A percentile compares a stretch with the other conserved stretches of the same genome.
Evolutionary conservation across 2,329 filamentous ascomycete species (phyloP).

Genomic region (Calonectria pseudoturangicola): DNA sequence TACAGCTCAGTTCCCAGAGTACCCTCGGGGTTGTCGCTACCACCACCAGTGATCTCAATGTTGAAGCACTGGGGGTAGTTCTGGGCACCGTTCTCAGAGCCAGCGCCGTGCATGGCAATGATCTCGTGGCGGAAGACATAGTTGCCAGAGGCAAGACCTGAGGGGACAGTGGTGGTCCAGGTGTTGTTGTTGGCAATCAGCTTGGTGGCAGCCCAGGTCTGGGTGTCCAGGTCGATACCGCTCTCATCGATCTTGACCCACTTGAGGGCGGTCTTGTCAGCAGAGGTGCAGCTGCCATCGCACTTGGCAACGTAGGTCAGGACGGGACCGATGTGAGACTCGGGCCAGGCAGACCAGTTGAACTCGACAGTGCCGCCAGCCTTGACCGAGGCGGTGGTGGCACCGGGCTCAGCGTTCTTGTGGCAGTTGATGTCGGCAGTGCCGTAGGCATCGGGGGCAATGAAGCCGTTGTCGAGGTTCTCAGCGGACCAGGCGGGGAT

Average conservation of each 20-base stretch:
- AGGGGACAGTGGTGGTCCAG: slow-evolving; percentile 61
- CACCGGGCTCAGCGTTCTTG: slow-evolving; percentile 61
- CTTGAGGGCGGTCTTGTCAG: slow-evolving; percentile 71
- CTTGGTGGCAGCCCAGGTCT: slow-evolving; percentile 61
- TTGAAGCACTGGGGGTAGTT: slow-evolving; percentile 71
- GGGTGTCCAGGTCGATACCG: slow-evolving; percentile 63
- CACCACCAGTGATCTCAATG: slow-evolving; percentile 65
- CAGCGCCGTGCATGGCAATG: slow-evolving; percentile 51
- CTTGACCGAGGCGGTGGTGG: slow-evolving; percentile 59
- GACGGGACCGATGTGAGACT: slow-evolving; percentile 71
- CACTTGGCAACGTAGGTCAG: slow-evolving; percentile 79
- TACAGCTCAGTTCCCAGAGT: slow-evolving; percentile 58
- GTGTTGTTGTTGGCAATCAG: slow-evolving; percentile 66
- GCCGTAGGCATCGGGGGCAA: slow-evolving; percentile 63
- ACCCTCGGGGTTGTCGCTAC: slow-evolving; percentile 59
- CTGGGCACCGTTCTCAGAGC: slow-evolving; percentile 66
- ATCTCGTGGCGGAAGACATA: slow-evolving; percentile 73
- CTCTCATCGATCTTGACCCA: slow-evolving; percentile 81
- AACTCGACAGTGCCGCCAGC: slow-evolving; percentile 65
- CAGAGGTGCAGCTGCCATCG: slow-evolving; percentile 70
- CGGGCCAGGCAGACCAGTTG: slow-evolving; percentile 66
- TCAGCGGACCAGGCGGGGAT: slow-evolving; percentile 64
- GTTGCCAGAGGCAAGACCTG: slow-evolving; percentile 60
- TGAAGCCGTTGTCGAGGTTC: slow-evolving; percentile 71
- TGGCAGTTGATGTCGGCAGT: slow-evolving; percentile 69